Base-by-base conservation (phyloP, 2,329 filamentous ascomycete species). In the Fusarium sp. region DNA sequence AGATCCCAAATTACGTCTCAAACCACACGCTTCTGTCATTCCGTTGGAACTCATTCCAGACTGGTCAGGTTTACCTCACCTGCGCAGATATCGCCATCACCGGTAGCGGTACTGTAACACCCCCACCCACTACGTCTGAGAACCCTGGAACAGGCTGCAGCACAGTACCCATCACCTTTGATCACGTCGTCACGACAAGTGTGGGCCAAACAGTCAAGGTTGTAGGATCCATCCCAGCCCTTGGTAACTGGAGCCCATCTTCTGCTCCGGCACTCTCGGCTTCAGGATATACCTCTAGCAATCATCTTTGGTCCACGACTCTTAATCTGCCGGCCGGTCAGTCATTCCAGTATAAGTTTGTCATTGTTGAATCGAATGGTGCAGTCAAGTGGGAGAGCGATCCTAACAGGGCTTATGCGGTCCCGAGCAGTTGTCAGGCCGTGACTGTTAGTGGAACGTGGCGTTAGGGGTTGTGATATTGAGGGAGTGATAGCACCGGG, bases 311-410 rank as follows among this genome's bases (percentile, higher is more conserved):
- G 90, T 85, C 81, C n/a, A 81, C 80, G 4, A 87, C 86, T 0
- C 75, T 90, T 47, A 85, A 78, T 17, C 76, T 92, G 11, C 82
- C 87, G 0, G 84, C 88, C 0, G 90, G 88, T 2, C 84, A 82
- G 3, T 81, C 79, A 0, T 86, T 92, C 65, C 75, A 87, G 79
- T 92, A 91, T 79, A 91, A 92, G 80, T 92, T 88, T 76, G 84
- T 92, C 72, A 86, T 86, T 69, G 85, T 89, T 27, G 83, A 82
- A 22, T 79, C 79, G 3, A 82, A 84, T 72, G 88, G 89, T 0
- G 81, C 79, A 0, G 83, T 89, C 6, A 84, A 82, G 1, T 92
- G 90, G 90, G 90, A 92, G 81, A 86, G 84, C 63, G 90, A 90
- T 30, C 82, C 83, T 1, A 85, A 85, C 69, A 73, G 83, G 64